A percentile compares a stretch with the other conserved stretches of the same genome.
Conservation (phyloP, 1,139 yeast genomes). For the Pichia sp. region DNA sequence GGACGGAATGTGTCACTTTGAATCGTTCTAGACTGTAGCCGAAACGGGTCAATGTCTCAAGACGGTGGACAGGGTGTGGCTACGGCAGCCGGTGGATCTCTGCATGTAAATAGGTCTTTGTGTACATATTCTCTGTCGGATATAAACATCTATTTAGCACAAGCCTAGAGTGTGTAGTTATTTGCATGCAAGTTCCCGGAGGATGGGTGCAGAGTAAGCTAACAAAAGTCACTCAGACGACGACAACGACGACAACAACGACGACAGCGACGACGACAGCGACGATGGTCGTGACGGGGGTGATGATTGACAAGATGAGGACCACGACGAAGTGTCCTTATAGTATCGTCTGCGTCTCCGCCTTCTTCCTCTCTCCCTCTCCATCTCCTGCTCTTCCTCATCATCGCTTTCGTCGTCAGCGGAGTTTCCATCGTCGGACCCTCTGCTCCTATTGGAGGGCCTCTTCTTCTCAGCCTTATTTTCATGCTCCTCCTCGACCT, state of each 20-base stretch:
- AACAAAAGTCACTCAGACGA: neutral
- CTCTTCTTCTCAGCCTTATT: neutral
- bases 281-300: no score
- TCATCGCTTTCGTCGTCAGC: neutral
- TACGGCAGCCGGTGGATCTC: no score
- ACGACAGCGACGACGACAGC: neutral
- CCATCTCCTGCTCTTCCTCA: neutral
- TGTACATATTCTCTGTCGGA: no score
- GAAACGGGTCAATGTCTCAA: no score
- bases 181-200: neutral
- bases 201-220: neutral
- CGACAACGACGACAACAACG: neutral
- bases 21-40: neutral
- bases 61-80: no score
- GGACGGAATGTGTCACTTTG: no score
- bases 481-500: neutral
- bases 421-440: neutral
- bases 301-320: neutral
- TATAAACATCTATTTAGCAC: no score
- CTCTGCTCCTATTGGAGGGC: neutral
- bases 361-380: neutral
- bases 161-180: no score
- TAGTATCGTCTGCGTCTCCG: neutral
- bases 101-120: no score
- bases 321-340: neutral